Conservation (phyloP, 495 filamentous ascomycete species). For the Oidiodendron maius region DNA sequence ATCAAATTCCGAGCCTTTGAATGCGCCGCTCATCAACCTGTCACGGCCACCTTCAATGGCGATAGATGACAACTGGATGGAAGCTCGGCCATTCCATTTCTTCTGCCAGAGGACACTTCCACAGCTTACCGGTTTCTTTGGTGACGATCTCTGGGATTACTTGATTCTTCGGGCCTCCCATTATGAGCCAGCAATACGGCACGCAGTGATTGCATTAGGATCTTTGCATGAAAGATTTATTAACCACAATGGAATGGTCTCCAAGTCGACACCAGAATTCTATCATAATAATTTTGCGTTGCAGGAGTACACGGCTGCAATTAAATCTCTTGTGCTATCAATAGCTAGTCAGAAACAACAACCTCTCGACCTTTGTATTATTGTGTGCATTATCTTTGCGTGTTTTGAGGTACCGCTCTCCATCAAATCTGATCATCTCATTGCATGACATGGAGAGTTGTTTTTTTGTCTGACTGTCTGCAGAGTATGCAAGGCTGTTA, state of each 20-base stretch:
- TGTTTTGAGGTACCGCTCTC: conserved; percentile 22
- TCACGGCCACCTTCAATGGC: not conserved
- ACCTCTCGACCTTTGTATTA: conserved; percentile 11
- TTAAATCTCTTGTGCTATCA: conserved; percentile 9
- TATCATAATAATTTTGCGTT: conserved; percentile 13
- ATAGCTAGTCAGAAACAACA: not conserved
- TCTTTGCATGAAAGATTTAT: conserved; percentile 10
- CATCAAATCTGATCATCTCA: not conserved
- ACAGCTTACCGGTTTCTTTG: conserved; percentile 33
- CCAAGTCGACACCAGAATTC: conserved; percentile 20
- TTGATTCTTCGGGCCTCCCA: not conserved
- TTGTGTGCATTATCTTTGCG: conserved; percentile 14
- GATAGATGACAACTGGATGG: conserved; percentile 1
- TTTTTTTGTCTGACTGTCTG: too few species aligned
- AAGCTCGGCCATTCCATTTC: conserved; percentile 30
- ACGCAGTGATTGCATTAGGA: conserved; percentile 3
- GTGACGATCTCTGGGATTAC: not conserved
- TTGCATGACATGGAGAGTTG: too few species aligned
- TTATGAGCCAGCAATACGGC: not conserved
- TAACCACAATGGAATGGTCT: not conserved
- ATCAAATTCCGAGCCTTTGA: too few species aligned
- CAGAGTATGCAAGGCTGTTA: conserved; percentile 37
- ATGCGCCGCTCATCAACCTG: conserved; percentile 12
- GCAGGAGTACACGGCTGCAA: conserved; percentile 13
- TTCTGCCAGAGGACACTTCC: conserved; percentile 35